These are phyloP conservation scores for Rubroshorea leprosula DNA, from an alignment of 345 rosid species.

Conservation along the genomic window DNA sequence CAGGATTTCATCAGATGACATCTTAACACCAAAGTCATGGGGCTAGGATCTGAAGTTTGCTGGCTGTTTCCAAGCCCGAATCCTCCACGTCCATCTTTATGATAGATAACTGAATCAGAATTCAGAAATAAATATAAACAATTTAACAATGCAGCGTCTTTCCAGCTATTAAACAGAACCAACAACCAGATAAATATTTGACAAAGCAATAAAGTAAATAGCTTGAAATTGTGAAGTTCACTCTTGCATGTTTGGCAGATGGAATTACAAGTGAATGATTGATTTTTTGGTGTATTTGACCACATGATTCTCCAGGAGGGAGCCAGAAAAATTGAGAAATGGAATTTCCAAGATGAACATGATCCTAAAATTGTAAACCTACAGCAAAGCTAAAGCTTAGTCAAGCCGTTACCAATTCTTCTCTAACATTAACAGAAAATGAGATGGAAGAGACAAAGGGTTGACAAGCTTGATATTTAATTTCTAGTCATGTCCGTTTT, in stretches of 20 bases:
- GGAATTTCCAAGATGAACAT: too few relatives aligned
- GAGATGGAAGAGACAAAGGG: too few relatives aligned
- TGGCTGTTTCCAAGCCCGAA: background rate
- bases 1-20: conserved; percentile 1
- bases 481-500: too few relatives aligned
- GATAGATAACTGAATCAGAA: background rate
- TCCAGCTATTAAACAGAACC: background rate
- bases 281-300: too few relatives aligned
- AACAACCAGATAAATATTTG: background rate
- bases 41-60: background rate
- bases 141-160: background rate
- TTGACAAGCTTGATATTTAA: too few relatives aligned
- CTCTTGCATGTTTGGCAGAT: background rate
- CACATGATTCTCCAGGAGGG: too few relatives aligned
- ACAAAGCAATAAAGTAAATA: background rate
- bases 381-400: background rate
- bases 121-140: too few relatives aligned
- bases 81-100: background rate
- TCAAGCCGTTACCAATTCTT: background rate
- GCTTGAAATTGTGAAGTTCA: background rate
- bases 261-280: too few relatives aligned
- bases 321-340: too few relatives aligned
- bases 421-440: too few relatives aligned
- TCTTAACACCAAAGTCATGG: background rate
- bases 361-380: background rate